A percentile compares a stretch with the other conserved stretches of the same genome.
Evolutionary conservation across 1,139 yeast species (phyloP).

Genomic region (Pneumocystis wakefieldiae): DNA sequence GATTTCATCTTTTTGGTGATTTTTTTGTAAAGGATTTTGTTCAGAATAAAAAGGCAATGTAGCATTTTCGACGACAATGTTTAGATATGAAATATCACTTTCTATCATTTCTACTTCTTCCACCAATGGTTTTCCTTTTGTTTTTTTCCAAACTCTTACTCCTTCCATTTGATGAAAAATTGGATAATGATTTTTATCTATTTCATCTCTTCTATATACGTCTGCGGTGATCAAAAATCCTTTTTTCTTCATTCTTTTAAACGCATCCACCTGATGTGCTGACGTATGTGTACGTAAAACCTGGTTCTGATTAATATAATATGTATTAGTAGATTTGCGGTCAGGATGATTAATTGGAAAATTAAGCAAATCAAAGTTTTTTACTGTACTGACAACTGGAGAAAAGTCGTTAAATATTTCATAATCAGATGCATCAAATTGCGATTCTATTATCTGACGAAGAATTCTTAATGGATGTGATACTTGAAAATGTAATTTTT

Average conservation of each 20-base stretch:
- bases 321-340: constrained; percentile 80
- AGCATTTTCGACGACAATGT: constrained; percentile 65
- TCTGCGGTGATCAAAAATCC: constrained; percentile 92
- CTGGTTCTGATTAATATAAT: constrained; percentile 59
- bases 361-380: constrained; percentile 83
- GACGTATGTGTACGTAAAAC: constrained; percentile 87
- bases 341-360: constrained; percentile 92
- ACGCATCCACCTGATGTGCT: constrained; percentile 59
- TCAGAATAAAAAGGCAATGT: constrained; percentile 37
- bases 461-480: constrained; percentile 84
- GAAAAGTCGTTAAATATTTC: constrained; percentile 67
- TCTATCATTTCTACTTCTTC: constrained; percentile 28
- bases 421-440: constrained; percentile 35
- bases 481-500: constrained; percentile 58
- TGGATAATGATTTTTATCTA: constrained; percentile 91
- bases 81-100: constrained; percentile 50
- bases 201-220: constrained; percentile 88
- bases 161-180: constrained; percentile 98
- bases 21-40: constrained; percentile 63
- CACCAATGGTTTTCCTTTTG: constrained; percentile 26
- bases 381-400: constrained; percentile 68
- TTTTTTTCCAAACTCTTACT: constrained; percentile 66
- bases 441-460: constrained; percentile 53
- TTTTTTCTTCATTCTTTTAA: constrained; percentile 49
- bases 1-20: constrained; percentile 56